Evolutionary conservation across 2,329 filamentous ascomycete species (phyloP).

Genomic region (Coniochaeta sp.): DNA sequence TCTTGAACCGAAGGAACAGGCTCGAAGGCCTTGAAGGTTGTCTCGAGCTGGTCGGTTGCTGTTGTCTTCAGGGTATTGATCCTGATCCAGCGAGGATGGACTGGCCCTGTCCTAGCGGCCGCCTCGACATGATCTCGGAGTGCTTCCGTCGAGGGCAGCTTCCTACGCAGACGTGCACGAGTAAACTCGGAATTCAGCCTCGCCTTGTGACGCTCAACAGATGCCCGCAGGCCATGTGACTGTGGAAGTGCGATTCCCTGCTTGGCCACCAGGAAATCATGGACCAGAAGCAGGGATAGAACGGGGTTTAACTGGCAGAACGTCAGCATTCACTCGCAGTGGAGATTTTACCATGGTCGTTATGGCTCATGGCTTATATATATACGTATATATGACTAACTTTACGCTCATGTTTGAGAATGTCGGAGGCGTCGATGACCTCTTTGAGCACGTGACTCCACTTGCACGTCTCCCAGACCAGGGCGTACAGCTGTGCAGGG

Average conservation of each 20-base stretch:
- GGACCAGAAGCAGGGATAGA: slow-evolving; percentile 72
- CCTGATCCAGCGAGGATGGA: slow-evolving; percentile 84
- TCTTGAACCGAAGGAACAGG: slow-evolving; percentile 48
- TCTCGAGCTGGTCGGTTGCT: slow-evolving; percentile 63
- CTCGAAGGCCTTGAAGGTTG: slow-evolving; percentile 62
- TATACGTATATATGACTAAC: no score
- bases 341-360: not conserved
- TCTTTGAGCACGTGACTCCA: slow-evolving; percentile 84
- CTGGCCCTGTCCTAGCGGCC: slow-evolving; percentile 37
- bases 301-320: slow-evolving; percentile 63
- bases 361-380: slow-evolving; percentile 30
- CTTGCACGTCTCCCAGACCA: slow-evolving; percentile 82
- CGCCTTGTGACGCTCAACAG: slow-evolving; percentile 74
- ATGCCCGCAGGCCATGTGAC: slow-evolving; percentile 67
- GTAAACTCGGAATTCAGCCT: slow-evolving; percentile 77
- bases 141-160: slow-evolving; percentile 59
- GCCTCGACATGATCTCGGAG: slow-evolving; percentile 53
- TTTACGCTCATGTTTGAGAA: slow-evolving; percentile 78
- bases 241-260: slow-evolving; percentile 74
- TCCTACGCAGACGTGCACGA: slow-evolving; percentile 66
- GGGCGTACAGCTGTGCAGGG: slow-evolving; percentile 76
- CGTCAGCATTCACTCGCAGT: slow-evolving; percentile 2
- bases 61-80: slow-evolving; percentile 73
- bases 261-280: slow-evolving; percentile 80
- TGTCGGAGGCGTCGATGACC: slow-evolving; percentile 72